These are phyloP conservation scores for Scedosporium dehoogii DNA, from an alignment of 2,329 filamentous ascomycete genomes.

Conservation along the genomic window DNA sequence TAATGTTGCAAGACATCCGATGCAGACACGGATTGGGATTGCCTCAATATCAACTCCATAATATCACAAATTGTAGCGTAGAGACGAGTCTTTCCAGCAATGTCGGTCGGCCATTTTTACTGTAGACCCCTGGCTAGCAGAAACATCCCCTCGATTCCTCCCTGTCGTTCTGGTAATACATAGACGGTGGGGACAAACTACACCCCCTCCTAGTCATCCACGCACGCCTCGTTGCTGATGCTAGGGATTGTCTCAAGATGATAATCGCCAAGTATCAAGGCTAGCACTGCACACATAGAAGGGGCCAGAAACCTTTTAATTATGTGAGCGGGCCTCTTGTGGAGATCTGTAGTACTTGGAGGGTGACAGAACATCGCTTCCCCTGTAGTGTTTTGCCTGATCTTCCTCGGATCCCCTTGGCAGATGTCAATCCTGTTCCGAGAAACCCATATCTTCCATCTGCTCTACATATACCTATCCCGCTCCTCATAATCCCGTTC, in stretches of 20 bases:
- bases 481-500: neutral
- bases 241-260: neutral
- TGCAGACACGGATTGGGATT: neutral
- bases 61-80: neutral
- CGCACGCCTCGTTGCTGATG: neutral
- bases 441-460: neutral
- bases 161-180: neutral
- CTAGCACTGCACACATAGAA: neutral
- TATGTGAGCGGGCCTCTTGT: neutral
- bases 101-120: too few species aligned
- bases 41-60: neutral
- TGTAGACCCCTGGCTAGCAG: too few species aligned
- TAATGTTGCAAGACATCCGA: neutral
- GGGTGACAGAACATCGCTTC: neutral
- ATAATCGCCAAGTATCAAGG: neutral
- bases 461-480: slow-evolving; percentile 6
- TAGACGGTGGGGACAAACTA: neutral
- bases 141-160: too few species aligned
- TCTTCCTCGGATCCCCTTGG: neutral
- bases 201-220: neutral
- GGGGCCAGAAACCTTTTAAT: neutral
- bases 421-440: neutral
- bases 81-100: too few species aligned
- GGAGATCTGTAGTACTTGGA: too few species aligned
- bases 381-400: neutral